Percentiles rank a stretch among this genome's conserved stretches.
These are phyloP conservation scores for Cyberlindnera euphorbiiphila DNA, from an alignment of 805 yeast species.

Conservation along the genomic window DNA sequence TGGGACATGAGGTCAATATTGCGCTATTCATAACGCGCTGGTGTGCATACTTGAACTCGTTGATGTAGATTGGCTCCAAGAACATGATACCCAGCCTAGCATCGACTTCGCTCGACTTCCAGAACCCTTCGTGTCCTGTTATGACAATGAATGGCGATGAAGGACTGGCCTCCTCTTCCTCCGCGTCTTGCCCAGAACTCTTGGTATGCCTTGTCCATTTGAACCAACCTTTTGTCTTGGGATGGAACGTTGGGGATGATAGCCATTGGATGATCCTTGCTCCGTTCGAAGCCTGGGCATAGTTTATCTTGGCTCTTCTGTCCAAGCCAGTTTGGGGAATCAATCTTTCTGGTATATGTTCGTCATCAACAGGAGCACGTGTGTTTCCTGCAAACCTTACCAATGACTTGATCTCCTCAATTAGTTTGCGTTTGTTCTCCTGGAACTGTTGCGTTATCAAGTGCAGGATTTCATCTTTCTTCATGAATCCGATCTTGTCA, in stretches of 20 bases:
- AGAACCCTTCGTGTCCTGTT: conserved; percentile 25
- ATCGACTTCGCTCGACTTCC: conserved; percentile 16
- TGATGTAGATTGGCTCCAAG: conserved; percentile 35
- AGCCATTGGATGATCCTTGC: conserved; percentile 35
- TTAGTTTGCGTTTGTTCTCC: conserved; percentile 20
- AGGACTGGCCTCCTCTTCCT: conserved; percentile 3
- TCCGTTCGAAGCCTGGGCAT: conserved; percentile 24
- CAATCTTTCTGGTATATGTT: conserved; percentile 8
- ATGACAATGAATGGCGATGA: conserved; percentile 24
- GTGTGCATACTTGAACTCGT: conserved; percentile 34
- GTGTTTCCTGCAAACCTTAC: conserved; percentile 1
- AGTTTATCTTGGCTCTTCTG: conserved; percentile 7
- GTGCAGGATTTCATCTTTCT: conserved; percentile 21
- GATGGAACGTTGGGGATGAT: conserved; percentile 31
- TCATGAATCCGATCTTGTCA: conserved; percentile 21
- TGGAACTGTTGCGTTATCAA: conserved; percentile 23
- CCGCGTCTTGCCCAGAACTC: too few species aligned
- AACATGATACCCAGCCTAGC: conserved; percentile 34
- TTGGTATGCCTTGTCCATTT: too few species aligned
- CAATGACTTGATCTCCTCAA: conserved; percentile 21
- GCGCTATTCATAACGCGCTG: conserved; percentile 35
- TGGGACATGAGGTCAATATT: conserved; percentile 38
- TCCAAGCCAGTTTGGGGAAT: conserved; percentile 1
- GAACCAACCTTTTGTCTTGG: conserved; percentile 15
- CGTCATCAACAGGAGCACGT: not conserved